phyloP scores from a whole-genome alignment of 495 filamentous ascomycete genomes.

The Aspergillus nanangensis region DNA sequence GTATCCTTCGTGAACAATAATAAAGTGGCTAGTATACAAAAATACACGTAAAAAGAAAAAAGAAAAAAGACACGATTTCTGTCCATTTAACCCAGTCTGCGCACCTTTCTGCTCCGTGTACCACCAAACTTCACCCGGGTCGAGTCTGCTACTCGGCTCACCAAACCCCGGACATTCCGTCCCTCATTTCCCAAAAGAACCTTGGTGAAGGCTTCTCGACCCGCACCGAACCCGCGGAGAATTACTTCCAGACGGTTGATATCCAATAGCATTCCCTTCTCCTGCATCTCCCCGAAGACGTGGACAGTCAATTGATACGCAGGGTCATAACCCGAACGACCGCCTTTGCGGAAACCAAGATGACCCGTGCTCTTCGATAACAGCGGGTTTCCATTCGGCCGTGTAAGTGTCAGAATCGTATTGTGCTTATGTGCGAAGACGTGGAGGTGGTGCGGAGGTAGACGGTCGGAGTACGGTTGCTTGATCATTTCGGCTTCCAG shows the following conservation, averaged over 20 bases:
- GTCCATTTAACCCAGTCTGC: slow-evolving; percentile 68
- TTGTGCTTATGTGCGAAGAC: slow-evolving; percentile 87
- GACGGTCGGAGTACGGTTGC: slow-evolving; percentile 31
- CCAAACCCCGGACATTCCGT: slow-evolving; percentile 59
- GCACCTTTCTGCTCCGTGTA: slow-evolving; percentile 73
- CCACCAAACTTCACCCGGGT: slow-evolving; percentile 95
- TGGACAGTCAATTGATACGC: slow-evolving; percentile 83
- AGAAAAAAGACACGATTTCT: too few relatives aligned
- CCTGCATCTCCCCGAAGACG: slow-evolving; percentile 71
- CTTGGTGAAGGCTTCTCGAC: slow-evolving; percentile 85
- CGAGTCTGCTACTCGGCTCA: slow-evolving; percentile 72
- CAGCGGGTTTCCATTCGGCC: slow-evolving; percentile 70
- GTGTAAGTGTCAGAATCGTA: slow-evolving; percentile 81
- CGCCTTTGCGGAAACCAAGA: slow-evolving; percentile 77
- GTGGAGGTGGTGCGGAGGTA: slow-evolving; percentile 74
- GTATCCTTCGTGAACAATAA: too few relatives aligned
- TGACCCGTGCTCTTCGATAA: slow-evolving; percentile 76
- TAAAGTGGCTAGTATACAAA: slow-evolving; percentile 5
- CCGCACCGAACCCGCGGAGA: slow-evolving; percentile 76
- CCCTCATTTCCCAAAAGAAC: slow-evolving; percentile 84
- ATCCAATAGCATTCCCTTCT: slow-evolving; percentile 61
- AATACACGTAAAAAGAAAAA: neutral
- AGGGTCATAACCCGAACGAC: slow-evolving; percentile 80
- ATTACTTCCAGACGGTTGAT: slow-evolving; percentile 63
- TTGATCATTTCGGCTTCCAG: slow-evolving; percentile 37